Evolutionary conservation across 2,329 filamentous ascomycete species (phyloP).

Genomic region (Coniochaeta hoffmannii): DNA sequence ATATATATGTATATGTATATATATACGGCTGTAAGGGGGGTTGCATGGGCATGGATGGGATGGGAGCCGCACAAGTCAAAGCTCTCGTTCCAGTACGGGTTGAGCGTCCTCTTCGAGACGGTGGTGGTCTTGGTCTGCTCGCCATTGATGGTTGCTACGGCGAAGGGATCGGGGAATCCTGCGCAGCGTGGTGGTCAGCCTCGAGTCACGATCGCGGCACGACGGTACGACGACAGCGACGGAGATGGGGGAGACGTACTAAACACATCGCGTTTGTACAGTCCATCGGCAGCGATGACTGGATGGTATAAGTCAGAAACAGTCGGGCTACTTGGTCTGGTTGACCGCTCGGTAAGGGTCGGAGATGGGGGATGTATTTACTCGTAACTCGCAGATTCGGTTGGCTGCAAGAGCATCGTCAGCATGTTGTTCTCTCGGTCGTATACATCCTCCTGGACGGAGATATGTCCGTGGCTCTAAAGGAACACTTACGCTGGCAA

Average conservation of each 20-base stretch:
- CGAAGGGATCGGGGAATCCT: conserved; percentile 98
- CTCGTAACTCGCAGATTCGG: conserved; percentile 91
- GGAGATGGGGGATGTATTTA: conserved; percentile 38
- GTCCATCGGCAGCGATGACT: conserved; percentile 98
- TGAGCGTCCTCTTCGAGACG: conserved; percentile 94
- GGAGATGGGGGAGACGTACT: conserved; percentile 52
- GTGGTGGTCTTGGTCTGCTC: conserved; percentile 98
- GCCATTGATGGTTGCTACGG: conserved; percentile 92
- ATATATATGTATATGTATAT: too few species aligned
- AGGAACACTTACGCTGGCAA: conserved; percentile 55
- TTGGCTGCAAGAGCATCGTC: conserved; percentile 42
- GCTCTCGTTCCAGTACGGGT: conserved; percentile 99
- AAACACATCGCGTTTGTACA: conserved; percentile 99
- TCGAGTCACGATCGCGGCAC: too few species aligned
- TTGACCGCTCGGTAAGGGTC: background rate
- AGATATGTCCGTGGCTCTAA: conserved; percentile 22
- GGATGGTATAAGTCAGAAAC: conserved; percentile 29
- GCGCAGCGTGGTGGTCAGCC: conserved; percentile 12
- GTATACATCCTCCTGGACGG: conserved; percentile 3
- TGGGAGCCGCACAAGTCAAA: conserved; percentile 78
- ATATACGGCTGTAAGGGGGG: too few species aligned
- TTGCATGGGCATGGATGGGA: conserved; percentile 11
- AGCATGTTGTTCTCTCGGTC: conserved; percentile 15
- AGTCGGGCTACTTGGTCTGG: conserved; percentile 10
- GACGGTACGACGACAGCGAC: background rate